Evolutionary conservation across 2,329 filamentous ascomycete genomes (phyloP).

Genomic region (Nothophoma quercina): DNA sequence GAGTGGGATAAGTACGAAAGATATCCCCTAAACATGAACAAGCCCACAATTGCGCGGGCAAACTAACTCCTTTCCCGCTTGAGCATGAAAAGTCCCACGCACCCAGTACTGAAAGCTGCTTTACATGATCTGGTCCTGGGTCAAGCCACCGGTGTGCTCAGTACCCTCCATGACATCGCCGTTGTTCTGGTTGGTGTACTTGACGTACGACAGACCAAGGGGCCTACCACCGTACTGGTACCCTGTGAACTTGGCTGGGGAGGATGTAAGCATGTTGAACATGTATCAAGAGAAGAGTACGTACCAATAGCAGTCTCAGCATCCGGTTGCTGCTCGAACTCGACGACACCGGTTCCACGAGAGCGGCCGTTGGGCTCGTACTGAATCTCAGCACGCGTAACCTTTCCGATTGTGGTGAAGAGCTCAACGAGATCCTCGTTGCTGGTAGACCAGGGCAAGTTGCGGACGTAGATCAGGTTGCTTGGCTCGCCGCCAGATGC

Average conservation of each 20-base stretch:
- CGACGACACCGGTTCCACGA: conserved; percentile 93
- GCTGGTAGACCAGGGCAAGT: conserved; percentile 98
- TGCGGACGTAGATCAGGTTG: conserved; percentile 92
- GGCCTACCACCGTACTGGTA: conserved; percentile 97
- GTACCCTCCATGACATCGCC: conserved; percentile 82
- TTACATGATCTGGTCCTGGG: conserved; percentile 99
- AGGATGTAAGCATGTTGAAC: conserved; percentile 38
- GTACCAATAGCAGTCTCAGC: conserved; percentile 87
- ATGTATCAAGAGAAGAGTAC: conserved; percentile 24
- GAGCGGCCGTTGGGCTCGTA: conserved; percentile 97
- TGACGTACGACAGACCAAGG: conserved; percentile 90
- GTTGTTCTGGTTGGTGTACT: conserved; percentile 77
- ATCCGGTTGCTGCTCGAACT: conserved; percentile 83
- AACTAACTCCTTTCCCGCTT: conserved; percentile 4
- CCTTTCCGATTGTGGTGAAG: conserved; percentile 97
- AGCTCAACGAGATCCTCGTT: conserved; percentile 97
- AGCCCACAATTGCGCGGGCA: conserved; percentile 6
- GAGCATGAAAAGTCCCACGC: conserved; percentile 4
- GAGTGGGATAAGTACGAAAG: conserved; percentile 24
- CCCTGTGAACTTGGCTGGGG: conserved; percentile 86
- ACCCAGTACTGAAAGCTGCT: neutral
- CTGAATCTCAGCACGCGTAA: conserved; percentile 98
- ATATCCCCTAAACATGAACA: conserved; percentile 25
- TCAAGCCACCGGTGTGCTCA: conserved; percentile 72
- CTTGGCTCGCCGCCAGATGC: conserved; percentile 84